Base-by-base conservation (phyloP, 768 basidiomycete species). In the Coprinopsis sp. region DNA sequence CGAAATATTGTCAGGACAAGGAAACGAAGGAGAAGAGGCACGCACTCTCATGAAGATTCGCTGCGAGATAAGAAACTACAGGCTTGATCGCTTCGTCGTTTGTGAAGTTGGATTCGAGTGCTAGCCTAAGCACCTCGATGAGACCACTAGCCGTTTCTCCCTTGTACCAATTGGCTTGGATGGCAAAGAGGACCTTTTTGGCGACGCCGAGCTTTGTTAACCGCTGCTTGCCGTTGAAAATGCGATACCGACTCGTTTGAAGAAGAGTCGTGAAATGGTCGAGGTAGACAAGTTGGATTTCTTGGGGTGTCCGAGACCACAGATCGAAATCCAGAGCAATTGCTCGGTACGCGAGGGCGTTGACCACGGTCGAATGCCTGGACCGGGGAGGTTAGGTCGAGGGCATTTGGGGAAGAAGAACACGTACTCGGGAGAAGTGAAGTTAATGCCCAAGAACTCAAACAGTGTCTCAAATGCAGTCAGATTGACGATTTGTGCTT, bases 291-390 rank as follows among this genome's bases (percentile, higher is more conserved):
- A 73, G 73, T 55, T 91, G 88, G n/a, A 96, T 81, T 39, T 89
- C 87, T 14, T 69, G 58, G 3, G 72, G 72, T 0, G 87, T 81
- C 25, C 68, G 74, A 0, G 87, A 81, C 94, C 94, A 97, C 10
- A 96, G 79, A 42, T 91, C 84, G 52, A 97, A 90, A 56, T 95
- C 91, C 1, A 97, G 78, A 0, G 89, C 90, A 38, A 97, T 77
- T 3, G 83, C 77, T 34, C 77, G 76, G 61, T 96, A 95, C 4
- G 88, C 93, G 1, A 85, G 72, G 4, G 82, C 71, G 56, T 95
- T 95, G 40, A 83, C 78, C 24, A 97, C 74, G 0, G 87, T 90
- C 1, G 94, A 93, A 46, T 79, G 74, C 24, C 91, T 93, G 37
- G 6, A 31, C 22, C 28, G 25, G 10, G 27, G 2, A 21, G 18